phyloP scores from a whole-genome alignment of 345 rosid species.

The Microthlaspi erraticum region DNA sequence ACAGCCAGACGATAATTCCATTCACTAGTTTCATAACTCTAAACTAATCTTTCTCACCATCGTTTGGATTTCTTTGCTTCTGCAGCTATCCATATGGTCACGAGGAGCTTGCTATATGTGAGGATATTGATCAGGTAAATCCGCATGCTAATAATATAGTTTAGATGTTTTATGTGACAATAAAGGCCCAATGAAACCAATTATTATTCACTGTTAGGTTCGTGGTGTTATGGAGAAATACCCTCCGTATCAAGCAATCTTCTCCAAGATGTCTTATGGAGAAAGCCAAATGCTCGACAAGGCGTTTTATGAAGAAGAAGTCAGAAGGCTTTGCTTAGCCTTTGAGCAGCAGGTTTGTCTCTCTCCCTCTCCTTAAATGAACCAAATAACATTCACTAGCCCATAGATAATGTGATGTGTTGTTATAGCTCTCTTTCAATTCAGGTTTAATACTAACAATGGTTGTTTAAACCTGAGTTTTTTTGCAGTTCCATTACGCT shows the following conservation, averaged over 20 bases:
- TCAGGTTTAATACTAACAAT: not conserved
- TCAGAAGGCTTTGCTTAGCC: constrained; percentile 94
- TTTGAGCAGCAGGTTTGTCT: constrained; percentile 92
- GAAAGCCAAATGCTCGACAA: constrained; percentile 99
- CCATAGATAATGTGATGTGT: too few species aligned
- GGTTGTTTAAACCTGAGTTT: constrained; percentile 18
- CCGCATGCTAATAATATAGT: not conserved
- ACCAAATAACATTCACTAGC: not conserved
- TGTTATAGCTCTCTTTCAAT: not conserved
- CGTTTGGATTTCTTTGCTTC: constrained; percentile 20
- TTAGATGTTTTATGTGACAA: not conserved
- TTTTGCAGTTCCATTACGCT: constrained; percentile 87
- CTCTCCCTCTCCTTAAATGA: constrained; percentile 1
- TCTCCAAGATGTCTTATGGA: constrained; percentile 86
- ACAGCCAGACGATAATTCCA: too few species aligned
- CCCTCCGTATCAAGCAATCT: constrained; percentile 93
- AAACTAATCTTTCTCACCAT: constrained; percentile 23
- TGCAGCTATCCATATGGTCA: constrained; percentile 87
- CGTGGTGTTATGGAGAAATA: constrained; percentile 91
- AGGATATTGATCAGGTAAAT: constrained; percentile 85
- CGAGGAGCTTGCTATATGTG: constrained; percentile 87
- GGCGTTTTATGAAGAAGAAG: constrained; percentile 98
- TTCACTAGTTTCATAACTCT: not conserved
- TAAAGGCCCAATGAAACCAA: not conserved
- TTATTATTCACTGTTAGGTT: constrained; percentile 55